These are phyloP conservation scores for Polychaeton citri DNA, from an alignment of 2,329 filamentous ascomycete genomes.

Conservation along the genomic window DNA sequence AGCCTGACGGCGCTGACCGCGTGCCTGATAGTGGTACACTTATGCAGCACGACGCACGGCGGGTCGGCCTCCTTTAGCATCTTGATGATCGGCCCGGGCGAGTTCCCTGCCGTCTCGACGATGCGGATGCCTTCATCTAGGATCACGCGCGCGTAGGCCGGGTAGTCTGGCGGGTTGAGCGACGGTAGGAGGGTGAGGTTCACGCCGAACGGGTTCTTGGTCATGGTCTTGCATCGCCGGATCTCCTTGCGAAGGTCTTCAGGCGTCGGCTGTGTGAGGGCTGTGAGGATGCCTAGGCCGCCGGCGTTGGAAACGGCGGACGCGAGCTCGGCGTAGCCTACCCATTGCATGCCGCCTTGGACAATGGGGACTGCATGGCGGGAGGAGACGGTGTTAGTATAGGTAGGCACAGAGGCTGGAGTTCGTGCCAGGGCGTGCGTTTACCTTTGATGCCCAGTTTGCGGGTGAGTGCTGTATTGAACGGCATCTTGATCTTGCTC, in stretches of 20 bases:
- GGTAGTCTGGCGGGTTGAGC: conserved; percentile 82
- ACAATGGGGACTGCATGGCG: conserved; percentile 65
- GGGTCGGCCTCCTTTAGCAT: conserved; percentile 65
- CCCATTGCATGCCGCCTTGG: conserved; percentile 79
- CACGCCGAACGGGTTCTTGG: conserved; percentile 70
- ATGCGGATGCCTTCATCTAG: conserved; percentile 87
- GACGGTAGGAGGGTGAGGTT: conserved; percentile 90
- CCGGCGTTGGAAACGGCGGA: conserved; percentile 69
- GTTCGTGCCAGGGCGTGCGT: conserved; percentile 31
- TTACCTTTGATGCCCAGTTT: conserved; percentile 43
- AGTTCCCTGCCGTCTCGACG: conserved; percentile 87
- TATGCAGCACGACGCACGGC: conserved; percentile 69
- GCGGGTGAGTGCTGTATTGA: conserved; percentile 50
- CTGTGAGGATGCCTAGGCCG: conserved; percentile 69
- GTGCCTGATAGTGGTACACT: conserved; percentile 93
- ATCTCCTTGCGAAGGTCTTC: conserved; percentile 91
- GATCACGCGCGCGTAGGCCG: conserved; percentile 77
- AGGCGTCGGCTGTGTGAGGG: conserved; percentile 83
- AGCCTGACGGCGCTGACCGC: conserved; percentile 84
- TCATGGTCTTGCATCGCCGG: conserved; percentile 68
- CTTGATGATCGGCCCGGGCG: conserved; percentile 77
- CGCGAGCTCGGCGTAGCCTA: conserved; percentile 67
- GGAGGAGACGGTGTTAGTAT: conserved; percentile 17
- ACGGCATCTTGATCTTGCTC: conserved; percentile 37
- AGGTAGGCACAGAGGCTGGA: not conserved